phyloP scores from a whole-genome alignment of 805 yeast genomes.

The Myxozyma neotropica region DNA sequence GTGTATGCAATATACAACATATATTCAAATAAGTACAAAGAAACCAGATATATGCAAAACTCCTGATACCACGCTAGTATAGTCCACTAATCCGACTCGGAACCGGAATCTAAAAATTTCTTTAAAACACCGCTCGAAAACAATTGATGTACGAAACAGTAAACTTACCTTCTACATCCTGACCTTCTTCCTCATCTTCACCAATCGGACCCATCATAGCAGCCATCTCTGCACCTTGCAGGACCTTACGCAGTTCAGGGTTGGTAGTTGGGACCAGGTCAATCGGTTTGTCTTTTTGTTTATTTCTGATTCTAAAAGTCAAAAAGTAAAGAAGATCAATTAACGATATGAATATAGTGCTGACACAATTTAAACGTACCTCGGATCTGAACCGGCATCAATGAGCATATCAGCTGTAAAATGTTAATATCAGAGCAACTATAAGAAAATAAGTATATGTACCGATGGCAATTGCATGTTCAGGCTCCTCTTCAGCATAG shows the following conservation, averaged over 20 bases:
- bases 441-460: neutral
- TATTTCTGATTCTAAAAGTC: constrained; percentile 50
- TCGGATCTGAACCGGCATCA: constrained; percentile 90
- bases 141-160: neutral
- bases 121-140: neutral
- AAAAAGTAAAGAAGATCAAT: no score
- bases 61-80: neutral
- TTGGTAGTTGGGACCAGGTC: constrained; percentile 63
- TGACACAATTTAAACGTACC: constrained; percentile 30
- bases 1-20: neutral
- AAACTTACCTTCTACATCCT: constrained; percentile 31
- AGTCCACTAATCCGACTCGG: constrained; percentile 31
- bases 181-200: constrained; percentile 25
- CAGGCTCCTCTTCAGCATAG: constrained; percentile 78
- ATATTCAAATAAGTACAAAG: no score
- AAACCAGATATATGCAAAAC: constrained; percentile 1
- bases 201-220: constrained; percentile 35
- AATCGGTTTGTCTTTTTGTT: constrained; percentile 70
- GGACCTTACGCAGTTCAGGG: constrained; percentile 58
- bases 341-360: no score
- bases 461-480: constrained; percentile 72
- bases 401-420: constrained; percentile 66
- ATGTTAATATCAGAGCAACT: neutral
- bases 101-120: constrained; percentile 20
- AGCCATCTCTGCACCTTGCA: constrained; percentile 86